Percentiles rank a stretch among this genome's conserved stretches.
Evolutionary conservation across 768 basidiomycete species (phyloP).

Genomic region (Suillus decipiens): DNA sequence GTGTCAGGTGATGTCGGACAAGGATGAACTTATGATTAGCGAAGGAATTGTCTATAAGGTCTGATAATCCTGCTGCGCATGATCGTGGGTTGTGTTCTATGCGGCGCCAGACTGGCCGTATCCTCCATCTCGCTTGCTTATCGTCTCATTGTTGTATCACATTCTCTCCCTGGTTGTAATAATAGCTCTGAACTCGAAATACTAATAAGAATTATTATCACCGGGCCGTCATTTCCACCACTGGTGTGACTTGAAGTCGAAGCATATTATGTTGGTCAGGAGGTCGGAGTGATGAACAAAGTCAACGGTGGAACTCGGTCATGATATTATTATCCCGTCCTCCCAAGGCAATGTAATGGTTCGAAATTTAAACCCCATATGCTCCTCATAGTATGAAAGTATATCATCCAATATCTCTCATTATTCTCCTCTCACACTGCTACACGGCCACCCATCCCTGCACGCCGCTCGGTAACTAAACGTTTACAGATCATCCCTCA

Average conservation of each 20-base stretch:
- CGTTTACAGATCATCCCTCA: conserved; percentile 40
- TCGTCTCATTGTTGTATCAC: conserved; percentile 10
- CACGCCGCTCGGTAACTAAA: conserved; percentile 7
- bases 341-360: not conserved
- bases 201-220: not conserved
- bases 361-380: not conserved
- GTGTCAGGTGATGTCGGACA: conserved; percentile 73
- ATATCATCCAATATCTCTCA: not conserved
- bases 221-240: not conserved
- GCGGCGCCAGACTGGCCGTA: not conserved
- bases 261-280: not conserved
- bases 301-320: too few species aligned
- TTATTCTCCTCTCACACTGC: not conserved
- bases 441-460: conserved; percentile 2
- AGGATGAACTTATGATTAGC: conserved; percentile 79
- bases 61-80: conserved; percentile 32
- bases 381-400: not conserved
- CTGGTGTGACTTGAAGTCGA: not conserved
- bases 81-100: not conserved
- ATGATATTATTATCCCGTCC: not conserved
- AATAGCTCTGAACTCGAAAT: not conserved
- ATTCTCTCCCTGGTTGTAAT: conserved; percentile 11
- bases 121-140: conserved; percentile 8
- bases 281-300: not conserved
- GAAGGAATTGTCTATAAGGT: conserved; percentile 88